Evolutionary conservation across 1,284 basidiomycete species (phyloP), one percentile per base, ranked within the genome.

Genomic region (Puccinia sorghi): DNA sequence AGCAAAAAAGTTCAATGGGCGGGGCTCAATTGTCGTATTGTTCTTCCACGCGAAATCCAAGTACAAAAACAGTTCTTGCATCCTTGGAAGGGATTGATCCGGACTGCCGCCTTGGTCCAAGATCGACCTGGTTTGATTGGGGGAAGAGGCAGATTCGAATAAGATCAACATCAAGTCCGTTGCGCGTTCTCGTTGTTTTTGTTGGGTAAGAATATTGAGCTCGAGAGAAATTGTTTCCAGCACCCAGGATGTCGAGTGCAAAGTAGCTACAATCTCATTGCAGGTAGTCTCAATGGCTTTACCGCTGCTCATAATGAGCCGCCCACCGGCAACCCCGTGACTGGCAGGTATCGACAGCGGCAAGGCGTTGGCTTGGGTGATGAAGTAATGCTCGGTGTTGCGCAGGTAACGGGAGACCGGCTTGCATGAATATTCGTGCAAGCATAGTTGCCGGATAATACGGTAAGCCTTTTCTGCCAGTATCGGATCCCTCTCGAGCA

Each of bases 171-270:
- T 22, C 17, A 79, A 43, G 50, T 79, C 70, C 9, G 70, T 43
- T 12, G 77, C 69, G 46, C 63, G 56, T 43, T 79, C 77, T 72
- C 61, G 69, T 9, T 56, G 77, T 27, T 37, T 15, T 56, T 66
- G 77, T 48, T 72, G 66, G 7, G 70, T 66, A 11, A 96, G 88
- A 20, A 93, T 89, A 81, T 96, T 95, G 15, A 97, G 86, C 83
- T 99, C 97, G 37, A 99, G 87, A 0, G 95, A 93, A 8, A 91
- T 90, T 32, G 93, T 88, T 80, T 96, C 91, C 79, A 98, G 88
- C 32, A 98, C 89, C 85, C 90, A 92, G 0, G 93, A 91, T 59
- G 93, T 90, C 71, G 93, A 87, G 52, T 91, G 90, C 32, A 98
- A 87, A 87, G 92, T 94, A 0, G 93, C 89, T 52, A 90, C 89